Conservation (phyloP, 768 basidiomycete species). For the Termitomyces eurrhizus region DNA sequence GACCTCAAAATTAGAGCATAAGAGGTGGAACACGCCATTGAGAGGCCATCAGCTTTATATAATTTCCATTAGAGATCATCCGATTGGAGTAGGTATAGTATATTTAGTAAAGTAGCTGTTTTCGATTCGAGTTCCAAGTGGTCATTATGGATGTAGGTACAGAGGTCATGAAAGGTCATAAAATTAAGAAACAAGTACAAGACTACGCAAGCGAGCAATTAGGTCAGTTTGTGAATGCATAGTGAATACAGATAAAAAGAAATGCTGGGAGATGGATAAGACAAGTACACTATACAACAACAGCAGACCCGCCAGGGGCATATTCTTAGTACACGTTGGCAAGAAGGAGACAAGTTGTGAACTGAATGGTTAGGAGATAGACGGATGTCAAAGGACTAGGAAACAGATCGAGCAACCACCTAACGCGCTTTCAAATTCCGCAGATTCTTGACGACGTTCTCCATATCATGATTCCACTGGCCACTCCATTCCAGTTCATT, state of each 20-base stretch:
- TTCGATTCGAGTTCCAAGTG: too few relatives aligned
- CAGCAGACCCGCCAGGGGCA: neutral
- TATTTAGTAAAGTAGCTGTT: neutral
- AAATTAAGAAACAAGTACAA: neutral
- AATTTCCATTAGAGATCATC: neutral
- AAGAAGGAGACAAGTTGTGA: neutral
- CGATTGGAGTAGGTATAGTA: neutral
- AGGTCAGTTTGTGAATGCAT: neutral
- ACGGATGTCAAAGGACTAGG: neutral
- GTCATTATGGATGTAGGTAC: neutral
- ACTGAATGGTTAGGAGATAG: neutral
- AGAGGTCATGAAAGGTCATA: neutral
- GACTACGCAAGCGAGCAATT: neutral
- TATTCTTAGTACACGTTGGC: neutral
- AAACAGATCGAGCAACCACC: neutral
- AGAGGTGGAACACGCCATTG: too few relatives aligned
- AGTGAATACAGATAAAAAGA: neutral
- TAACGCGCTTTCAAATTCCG: constrained; percentile 17
- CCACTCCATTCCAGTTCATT: constrained; percentile 29
- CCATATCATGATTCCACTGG: constrained; percentile 30
- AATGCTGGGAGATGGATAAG: neutral
- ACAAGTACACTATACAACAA: neutral
- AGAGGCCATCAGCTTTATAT: too few relatives aligned
- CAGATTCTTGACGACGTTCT: constrained; percentile 19
- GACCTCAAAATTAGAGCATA: too few relatives aligned